Base-by-base conservation (phyloP, 495 filamentous ascomycete genomes). In the Pseudevernia furfuracea region DNA sequence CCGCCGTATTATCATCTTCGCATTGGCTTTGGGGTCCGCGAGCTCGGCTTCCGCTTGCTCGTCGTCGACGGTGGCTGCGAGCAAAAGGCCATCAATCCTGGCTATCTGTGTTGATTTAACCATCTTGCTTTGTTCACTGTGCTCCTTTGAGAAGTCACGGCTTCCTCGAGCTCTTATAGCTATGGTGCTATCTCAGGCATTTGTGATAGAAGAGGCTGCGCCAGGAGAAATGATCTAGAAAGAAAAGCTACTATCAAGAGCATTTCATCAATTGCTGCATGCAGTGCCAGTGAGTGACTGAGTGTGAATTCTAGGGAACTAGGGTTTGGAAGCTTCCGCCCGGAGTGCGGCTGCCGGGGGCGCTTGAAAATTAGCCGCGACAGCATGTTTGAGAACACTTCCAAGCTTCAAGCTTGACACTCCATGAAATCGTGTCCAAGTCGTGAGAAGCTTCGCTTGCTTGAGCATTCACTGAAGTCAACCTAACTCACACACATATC, bases 31-130 rank as follows among this genome's bases (percentile, higher is more conserved):
- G 77, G 96, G 87, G 73, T 97, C 91, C 66, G 84, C 74, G 64
- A 97, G 85, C 70, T 93, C 84, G 58, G 84, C 76, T 71, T 96
- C 90, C 61, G 87, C 82, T 79, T 89, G 85, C 72, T 89, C 87
- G 75, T 96, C 91, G 75, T 98, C 94, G 58, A 96, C 90, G 1
- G 95, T 96, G 53, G 94, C 94, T 69, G 91, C 92, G 63, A 98
- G 84, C 82, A 96, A 90, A 63, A 97, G 80, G 80, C 95, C 93
- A 78, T 98, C 94, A 60, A 98, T 81, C 74, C 94, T 82, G 59
- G 90, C 87, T 70, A 98, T 97, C 74, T 95, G 90, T 49, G 94
- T 98, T 73, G 92, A 95, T 76, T 87, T 88, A 68, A 97, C 93
- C 94, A 97, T 97, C 39, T 71, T 64, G 61, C 21, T 57, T 57